Base-by-base conservation (phyloP, 2,329 filamentous ascomycete species). In the Rugonectria rugulosa region DNA sequence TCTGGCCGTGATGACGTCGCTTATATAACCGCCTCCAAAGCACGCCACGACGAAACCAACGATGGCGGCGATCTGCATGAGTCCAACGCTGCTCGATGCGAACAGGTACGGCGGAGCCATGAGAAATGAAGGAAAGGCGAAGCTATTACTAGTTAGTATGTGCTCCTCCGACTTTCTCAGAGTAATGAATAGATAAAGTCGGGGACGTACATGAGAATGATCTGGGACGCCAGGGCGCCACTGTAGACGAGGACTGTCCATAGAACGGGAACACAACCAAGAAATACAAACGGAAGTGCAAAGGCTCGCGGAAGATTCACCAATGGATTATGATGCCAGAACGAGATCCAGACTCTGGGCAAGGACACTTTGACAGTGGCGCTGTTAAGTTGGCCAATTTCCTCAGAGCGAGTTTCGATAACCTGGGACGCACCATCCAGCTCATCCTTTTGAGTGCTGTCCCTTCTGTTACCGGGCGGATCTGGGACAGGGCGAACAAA, bases 181-280 rank as follows among this genome's bases (percentile, higher is more conserved):
- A 34, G 10, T 8, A 34, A 9, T 7, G 31, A 34, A 34, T 14
- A 9, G 31, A 6, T 15, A n/a, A n/a, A n/a, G n/a, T n/a, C n/a
- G 31, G n/a, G 14, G 6, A 14, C 38, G 14, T 49, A 49, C 46
- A 41, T 49, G 3, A 49, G 9, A 5, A 49, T 41, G 36, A 49
- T 29, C 12, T 49, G 46, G 1, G 46, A 49, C 4, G 36, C 46
- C 7, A 49, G 27, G 6, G 24, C 46, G n/a, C 26, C 15, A 3
- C 46, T 36, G 24, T 49, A 49, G 10, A 49, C 46, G 2, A 49
- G 36, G 21, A 41, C 41, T 20, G 46, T 24, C 46, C 46, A 49
- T n/a, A 49, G 10, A 12, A 49, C 36, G 3, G 34, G 46, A 9
- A 32, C 7, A 15, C 36, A 49, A 3, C 36, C 36, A 11, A 49